Percentiles rank a stretch among this genome's conserved stretches.
These are phyloP conservation scores for Penicillium dipodomyicola DNA, from an alignment of 495 filamentous ascomycete genomes.

Conservation along the genomic window DNA sequence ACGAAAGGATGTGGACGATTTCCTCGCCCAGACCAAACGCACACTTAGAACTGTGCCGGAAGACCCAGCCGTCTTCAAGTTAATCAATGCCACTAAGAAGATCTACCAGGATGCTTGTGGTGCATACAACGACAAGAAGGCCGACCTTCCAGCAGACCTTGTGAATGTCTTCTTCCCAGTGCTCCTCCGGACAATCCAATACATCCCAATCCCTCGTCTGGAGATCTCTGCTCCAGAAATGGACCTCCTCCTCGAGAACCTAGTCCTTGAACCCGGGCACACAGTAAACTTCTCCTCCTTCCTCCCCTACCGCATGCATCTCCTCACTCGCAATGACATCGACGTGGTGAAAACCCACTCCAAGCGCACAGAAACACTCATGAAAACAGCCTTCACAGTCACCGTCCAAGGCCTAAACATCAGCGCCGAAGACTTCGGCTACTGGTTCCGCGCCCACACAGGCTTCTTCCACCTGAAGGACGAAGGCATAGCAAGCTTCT, in stretches of 20 bases:
- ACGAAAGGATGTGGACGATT: conserved; percentile 67
- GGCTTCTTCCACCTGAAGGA: conserved; percentile 69
- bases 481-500: conserved; percentile 80
- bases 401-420: conserved; percentile 77
- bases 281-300: conserved; percentile 87
- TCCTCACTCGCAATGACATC: conserved; percentile 82
- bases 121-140: conserved; percentile 54
- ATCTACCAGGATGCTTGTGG: conserved; percentile 68
- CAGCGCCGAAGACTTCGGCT: conserved; percentile 81
- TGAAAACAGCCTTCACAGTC: conserved; percentile 69
- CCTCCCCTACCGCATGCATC: conserved; percentile 76
- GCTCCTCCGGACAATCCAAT: conserved; percentile 71
- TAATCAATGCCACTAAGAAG: conserved; percentile 60
- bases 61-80: conserved; percentile 66
- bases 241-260: conserved; percentile 83
- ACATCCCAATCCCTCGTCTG: conserved; percentile 82
- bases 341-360: conserved; percentile 79
- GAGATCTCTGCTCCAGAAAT: conserved; percentile 80
- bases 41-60: conserved; percentile 65
- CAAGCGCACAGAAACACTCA: conserved; percentile 59
- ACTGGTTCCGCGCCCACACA: conserved; percentile 67
- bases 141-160: conserved; percentile 69
- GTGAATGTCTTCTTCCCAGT: conserved; percentile 78
- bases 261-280: conserved; percentile 83
- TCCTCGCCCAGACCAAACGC: conserved; percentile 64